A percentile compares a stretch with the other conserved stretches of the same genome.
Conservation (phyloP, 2,329 filamentous ascomycete genomes). For the Penicillium sp. region DNA sequence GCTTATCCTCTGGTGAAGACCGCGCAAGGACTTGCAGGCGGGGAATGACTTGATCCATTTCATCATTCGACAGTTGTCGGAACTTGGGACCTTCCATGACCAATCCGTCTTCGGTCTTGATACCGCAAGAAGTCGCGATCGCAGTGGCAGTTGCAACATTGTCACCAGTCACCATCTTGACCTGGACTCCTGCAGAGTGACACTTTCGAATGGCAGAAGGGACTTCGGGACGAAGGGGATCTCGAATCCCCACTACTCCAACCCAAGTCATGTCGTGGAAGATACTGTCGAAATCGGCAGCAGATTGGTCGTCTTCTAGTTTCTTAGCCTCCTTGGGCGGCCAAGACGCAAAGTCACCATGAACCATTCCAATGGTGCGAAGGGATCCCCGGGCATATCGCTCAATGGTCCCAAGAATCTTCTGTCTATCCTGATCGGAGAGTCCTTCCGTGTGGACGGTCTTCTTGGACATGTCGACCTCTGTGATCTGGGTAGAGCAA, state of each 20-base stretch:
- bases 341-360: slow-evolving; percentile 69
- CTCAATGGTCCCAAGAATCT: slow-evolving; percentile 37
- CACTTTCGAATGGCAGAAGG: slow-evolving; percentile 66
- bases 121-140: slow-evolving; percentile 72
- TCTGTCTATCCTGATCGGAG: slow-evolving; percentile 26
- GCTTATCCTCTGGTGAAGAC: slow-evolving; percentile 66
- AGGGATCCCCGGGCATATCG: slow-evolving; percentile 57
- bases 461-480: slow-evolving; percentile 29
- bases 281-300: slow-evolving; percentile 65
- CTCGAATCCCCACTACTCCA: slow-evolving; percentile 71
- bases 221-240: slow-evolving; percentile 68
- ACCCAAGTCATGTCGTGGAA: slow-evolving; percentile 73
- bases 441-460: slow-evolving; percentile 25
- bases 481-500: slow-evolving; percentile 34
- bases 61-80: slow-evolving; percentile 57
- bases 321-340: slow-evolving; percentile 59
- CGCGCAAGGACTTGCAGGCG: slow-evolving; percentile 63
- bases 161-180: slow-evolving; percentile 72
- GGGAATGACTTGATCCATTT: slow-evolving; percentile 60
- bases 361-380: slow-evolving; percentile 71
- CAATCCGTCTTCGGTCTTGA: slow-evolving; percentile 57
- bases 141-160: slow-evolving; percentile 70
- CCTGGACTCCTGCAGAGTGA: slow-evolving; percentile 65
- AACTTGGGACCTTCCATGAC: slow-evolving; percentile 70
- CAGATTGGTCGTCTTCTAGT: slow-evolving; percentile 59